A percentile compares a stretch with the other conserved stretches of the same genome.
These are phyloP conservation scores for Lablab purpureus DNA, from an alignment of 306 rosid genomes.

Conservation along the genomic window DNA sequence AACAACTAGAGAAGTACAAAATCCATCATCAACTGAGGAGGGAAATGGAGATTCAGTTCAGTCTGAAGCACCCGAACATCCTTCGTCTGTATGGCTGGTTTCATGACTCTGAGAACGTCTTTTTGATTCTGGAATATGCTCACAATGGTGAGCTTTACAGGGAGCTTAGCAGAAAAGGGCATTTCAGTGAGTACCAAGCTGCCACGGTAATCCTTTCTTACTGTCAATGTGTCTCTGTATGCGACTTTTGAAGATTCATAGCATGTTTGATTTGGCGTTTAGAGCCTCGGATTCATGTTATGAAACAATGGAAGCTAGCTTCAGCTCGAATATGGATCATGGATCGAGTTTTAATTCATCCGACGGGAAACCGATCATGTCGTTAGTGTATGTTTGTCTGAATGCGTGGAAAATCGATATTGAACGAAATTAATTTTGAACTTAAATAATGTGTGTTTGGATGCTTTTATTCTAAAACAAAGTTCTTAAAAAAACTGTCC, in stretches of 20 bases:
- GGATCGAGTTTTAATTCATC: too few species aligned
- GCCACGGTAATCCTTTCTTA: conserved; percentile 61
- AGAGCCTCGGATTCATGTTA: too few species aligned
- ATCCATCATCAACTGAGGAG: conserved; percentile 75
- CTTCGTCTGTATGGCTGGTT: conserved; percentile 88
- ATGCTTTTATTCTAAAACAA: background rate
- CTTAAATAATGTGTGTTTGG: background rate
- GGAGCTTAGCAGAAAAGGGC: conserved; percentile 58
- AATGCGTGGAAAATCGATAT: background rate
- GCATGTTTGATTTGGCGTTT: too few species aligned
- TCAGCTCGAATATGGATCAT: too few species aligned
- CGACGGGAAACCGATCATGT: too few species aligned
- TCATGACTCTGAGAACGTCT: conserved; percentile 73
- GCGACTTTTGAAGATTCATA: background rate
- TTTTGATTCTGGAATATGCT: conserved; percentile 88
- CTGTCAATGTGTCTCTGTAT: background rate
- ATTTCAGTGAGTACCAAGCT: conserved; percentile 72
- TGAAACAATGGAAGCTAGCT: too few species aligned
- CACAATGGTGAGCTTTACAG: conserved; percentile 84
- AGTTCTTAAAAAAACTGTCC: background rate
- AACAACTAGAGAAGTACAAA: conserved; percentile 74
- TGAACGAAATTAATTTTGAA: background rate
- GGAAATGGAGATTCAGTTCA: conserved; percentile 84
- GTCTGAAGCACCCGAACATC: conserved; percentile 71
- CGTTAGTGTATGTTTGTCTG: background rate